phyloP scores from a whole-genome alignment of 345 rosid species.

The Sisymbrium irio region DNA sequence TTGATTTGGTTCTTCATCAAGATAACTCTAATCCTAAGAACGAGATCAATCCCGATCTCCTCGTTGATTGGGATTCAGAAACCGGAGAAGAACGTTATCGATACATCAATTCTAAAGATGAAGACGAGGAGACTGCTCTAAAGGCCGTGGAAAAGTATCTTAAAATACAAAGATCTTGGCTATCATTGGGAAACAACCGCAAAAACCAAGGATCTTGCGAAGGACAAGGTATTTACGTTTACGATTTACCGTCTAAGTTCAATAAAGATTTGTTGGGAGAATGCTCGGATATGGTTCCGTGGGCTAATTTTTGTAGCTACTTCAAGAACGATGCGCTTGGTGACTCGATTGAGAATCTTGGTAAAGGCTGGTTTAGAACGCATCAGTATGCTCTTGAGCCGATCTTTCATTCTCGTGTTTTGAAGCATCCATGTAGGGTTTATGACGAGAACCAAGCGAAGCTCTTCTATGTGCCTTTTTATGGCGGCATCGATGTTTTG shows the following conservation, averaged over 20 bases:
- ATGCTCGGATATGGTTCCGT: conserved; percentile 75
- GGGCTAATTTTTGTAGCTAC: conserved; percentile 60
- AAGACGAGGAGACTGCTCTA: conserved; percentile 44
- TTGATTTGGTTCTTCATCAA: conserved; percentile 6
- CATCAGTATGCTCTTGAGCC: conserved; percentile 80
- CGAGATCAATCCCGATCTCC: neutral
- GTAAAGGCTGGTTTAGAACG: conserved; percentile 62
- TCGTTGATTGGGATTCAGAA: conserved; percentile 29
- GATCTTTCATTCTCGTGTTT: conserved; percentile 62
- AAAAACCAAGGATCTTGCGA: conserved; percentile 37
- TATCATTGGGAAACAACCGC: conserved; percentile 10
- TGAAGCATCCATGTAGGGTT: conserved; percentile 84
- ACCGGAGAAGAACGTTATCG: conserved; percentile 22
- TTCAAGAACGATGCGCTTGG: conserved; percentile 64
- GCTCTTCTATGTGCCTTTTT: conserved; percentile 80
- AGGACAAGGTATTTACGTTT: conserved; percentile 62
- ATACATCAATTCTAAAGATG: conserved; percentile 27
- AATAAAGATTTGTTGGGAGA: conserved; percentile 71
- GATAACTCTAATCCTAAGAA: neutral
- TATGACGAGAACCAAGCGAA: conserved; percentile 57
- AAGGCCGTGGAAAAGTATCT: conserved; percentile 45
- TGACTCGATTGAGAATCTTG: conserved; percentile 53
- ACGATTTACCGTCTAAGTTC: conserved; percentile 76
- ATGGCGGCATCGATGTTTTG: conserved; percentile 74
- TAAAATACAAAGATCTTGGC: conserved; percentile 57